Conservation (phyloP, 352 stramenopile genomes). For the Globisporangium mamillatum region DNA sequence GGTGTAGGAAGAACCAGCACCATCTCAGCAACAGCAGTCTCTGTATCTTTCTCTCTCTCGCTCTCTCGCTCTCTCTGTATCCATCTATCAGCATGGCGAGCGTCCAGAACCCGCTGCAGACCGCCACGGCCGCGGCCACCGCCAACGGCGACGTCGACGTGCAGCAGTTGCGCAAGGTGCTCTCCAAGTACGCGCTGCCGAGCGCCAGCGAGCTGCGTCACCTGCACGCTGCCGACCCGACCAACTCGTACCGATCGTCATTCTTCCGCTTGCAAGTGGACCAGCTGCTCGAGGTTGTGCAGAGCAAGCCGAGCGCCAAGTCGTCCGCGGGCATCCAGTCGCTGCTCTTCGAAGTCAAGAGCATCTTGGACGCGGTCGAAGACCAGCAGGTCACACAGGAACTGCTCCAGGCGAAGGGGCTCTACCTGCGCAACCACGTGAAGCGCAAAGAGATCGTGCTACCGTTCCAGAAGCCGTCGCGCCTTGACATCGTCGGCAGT, state of each 20-base stretch:
- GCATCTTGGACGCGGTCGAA: conserved; percentile 54
- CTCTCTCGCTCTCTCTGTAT: conserved; percentile 5
- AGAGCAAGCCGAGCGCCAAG: conserved; percentile 52
- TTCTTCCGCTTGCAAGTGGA: conserved; percentile 87
- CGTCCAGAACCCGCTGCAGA: conserved; percentile 14
- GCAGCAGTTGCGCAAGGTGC: conserved; percentile 65
- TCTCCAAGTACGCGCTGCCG: conserved; percentile 89
- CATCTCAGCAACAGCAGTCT: neutral
- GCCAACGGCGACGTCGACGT: conserved; percentile 27
- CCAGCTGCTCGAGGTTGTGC: conserved; percentile 75
- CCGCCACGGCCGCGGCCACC: conserved; percentile 1
- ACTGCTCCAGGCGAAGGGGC: conserved; percentile 45
- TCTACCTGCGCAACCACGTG: conserved; percentile 69
- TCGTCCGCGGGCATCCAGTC: conserved; percentile 45
- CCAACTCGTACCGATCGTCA: conserved; percentile 71
- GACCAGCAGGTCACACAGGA: conserved; percentile 78
- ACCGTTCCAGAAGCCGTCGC: conserved; percentile 67
- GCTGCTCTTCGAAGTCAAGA: conserved; percentile 84
- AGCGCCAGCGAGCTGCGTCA: conserved; percentile 80
- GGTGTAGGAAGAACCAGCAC: conserved; percentile 3
- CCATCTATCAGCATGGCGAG: conserved; percentile 15
- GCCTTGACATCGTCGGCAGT: conserved; percentile 84
- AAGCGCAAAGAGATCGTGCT: conserved; percentile 87
- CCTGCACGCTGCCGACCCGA: conserved; percentile 73
- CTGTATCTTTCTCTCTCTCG: neutral